Base-by-base conservation (phyloP, 805 yeast genomes). In the Yarrowia sp. region DNA sequence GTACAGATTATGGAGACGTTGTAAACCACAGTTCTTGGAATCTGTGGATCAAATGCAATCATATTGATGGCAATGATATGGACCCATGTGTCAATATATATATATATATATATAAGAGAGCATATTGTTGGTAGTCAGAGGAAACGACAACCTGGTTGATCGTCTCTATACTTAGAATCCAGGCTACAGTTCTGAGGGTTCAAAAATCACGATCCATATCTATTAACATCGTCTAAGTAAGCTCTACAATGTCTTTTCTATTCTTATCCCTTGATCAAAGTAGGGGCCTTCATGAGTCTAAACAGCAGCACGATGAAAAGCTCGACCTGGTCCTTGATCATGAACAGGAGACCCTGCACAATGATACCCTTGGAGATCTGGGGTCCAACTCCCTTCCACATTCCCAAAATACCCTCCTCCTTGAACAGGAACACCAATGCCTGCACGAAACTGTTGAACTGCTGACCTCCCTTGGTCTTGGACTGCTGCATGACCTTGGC, bases 281-380 rank as follows among this genome's bases (percentile, higher is more conserved):
- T 26, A 22, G 61, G 61, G n/a, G 61, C 35, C 44, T 43, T 58
- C 51, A 70, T 22, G 30, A 68, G 61, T 54, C 74, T 65, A 28
- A 71, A 66, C 40, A 73, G 67, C 49, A 68, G 62, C 40, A 73
- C 65, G 61, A 75, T 69, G 65, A 70, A 68, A 17, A 72, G 68
- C 70, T 75, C 79, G 67, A 74, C 80, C 73, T 87, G 90, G 70
- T 89, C 95, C 75, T 85, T 89, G 76, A 87, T 88, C 86, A 88
- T 88, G 72, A 90, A 88, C 70, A 90, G 79, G 67, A 90, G 78
- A 0, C 96, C 96, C 75, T 90, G 96, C 4, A 90, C 96, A 46
- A 90, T 75, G 2, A 90, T 87, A 1, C 95, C 96, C 78, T 90
- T 90, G 41, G 85, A 74, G 66, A 90, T 79, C 74, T 90, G 96